Percentiles rank a stretch among this genome's conserved stretches.
These are phyloP conservation scores for Coffea eugenioides DNA, from an alignment of 257 asterid genomes.

Conservation along the genomic window DNA sequence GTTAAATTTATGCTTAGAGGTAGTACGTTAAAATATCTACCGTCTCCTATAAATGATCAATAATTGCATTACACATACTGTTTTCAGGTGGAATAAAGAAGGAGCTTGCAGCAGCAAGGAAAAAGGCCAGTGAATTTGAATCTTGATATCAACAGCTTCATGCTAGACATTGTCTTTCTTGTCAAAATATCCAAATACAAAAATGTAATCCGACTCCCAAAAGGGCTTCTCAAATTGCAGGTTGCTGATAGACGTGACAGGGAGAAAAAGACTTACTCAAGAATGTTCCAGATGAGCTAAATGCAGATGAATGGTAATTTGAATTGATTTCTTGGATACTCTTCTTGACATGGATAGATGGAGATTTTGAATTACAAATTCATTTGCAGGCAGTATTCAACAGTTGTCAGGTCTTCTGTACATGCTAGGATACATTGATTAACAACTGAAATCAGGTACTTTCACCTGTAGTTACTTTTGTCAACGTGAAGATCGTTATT, in stretches of 20 bases:
- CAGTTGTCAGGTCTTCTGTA: background rate
- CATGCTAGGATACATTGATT: constrained; percentile 12
- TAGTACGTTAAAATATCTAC: background rate
- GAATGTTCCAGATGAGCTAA: constrained; percentile 57
- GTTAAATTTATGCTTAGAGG: background rate
- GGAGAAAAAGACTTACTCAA: constrained; percentile 59
- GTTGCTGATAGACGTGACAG: constrained; percentile 57
- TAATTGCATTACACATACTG: background rate
- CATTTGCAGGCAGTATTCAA: constrained; percentile 11
- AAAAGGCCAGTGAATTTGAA: constrained; percentile 49
- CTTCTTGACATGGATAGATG: background rate
- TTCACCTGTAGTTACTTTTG: background rate
- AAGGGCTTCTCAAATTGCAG: constrained; percentile 35
- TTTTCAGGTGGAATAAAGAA: constrained; percentile 63
- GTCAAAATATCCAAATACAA: constrained; percentile 3
- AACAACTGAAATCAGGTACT: constrained; percentile 14
- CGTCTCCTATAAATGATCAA: background rate
- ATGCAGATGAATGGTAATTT: constrained; percentile 24
- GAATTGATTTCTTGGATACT: constrained; percentile 10
- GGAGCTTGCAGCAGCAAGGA: constrained; percentile 65
- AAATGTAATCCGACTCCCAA: background rate
- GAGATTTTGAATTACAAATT: background rate
- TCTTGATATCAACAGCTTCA: constrained; percentile 9
- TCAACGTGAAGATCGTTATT: background rate
- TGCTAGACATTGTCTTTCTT: background rate